Evolutionary conservation across 2,329 filamentous ascomycete species (phyloP).

Genomic region (Epichloe uncinata): DNA sequence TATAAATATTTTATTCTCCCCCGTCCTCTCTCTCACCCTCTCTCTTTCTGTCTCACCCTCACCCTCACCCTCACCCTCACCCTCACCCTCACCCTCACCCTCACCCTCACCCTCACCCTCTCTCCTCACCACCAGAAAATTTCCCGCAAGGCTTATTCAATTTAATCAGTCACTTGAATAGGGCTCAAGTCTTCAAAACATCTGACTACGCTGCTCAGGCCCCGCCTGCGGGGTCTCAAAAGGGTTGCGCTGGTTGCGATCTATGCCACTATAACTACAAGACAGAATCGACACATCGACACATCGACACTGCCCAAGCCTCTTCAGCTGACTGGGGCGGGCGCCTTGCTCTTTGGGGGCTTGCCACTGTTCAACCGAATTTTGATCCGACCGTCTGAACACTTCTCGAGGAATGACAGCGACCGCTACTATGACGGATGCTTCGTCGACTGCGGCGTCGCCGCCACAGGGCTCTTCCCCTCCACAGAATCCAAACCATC

Average conservation of each 20-base stretch:
- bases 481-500: conserved; percentile 36
- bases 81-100: too few relatives aligned
- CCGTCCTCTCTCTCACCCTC: not conserved
- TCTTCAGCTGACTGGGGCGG: not conserved
- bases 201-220: conserved; percentile 1
- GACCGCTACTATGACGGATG: conserved; percentile 43
- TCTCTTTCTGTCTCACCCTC: too few relatives aligned
- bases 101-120: not conserved
- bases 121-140: not conserved
- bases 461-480: conserved; percentile 34
- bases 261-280: not conserved
- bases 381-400: not conserved
- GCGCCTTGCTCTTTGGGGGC: not conserved
- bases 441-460: conserved; percentile 40
- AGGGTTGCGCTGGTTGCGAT: conserved; percentile 2
- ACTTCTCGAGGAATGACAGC: conserved; percentile 18
- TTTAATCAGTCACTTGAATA: not conserved
- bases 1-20: too few relatives aligned
- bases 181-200: not conserved
- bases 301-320: not conserved
- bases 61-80: too few relatives aligned
- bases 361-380: not conserved
- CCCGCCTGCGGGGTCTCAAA: conserved; percentile 6
- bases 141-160: not conserved
- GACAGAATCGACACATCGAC: not conserved